Percentiles rank a stretch among this genome's conserved stretches.
These are phyloP conservation scores for Calonectria henricotiae DNA, from an alignment of 2,329 filamentous ascomycete genomes.

Conservation along the genomic window DNA sequence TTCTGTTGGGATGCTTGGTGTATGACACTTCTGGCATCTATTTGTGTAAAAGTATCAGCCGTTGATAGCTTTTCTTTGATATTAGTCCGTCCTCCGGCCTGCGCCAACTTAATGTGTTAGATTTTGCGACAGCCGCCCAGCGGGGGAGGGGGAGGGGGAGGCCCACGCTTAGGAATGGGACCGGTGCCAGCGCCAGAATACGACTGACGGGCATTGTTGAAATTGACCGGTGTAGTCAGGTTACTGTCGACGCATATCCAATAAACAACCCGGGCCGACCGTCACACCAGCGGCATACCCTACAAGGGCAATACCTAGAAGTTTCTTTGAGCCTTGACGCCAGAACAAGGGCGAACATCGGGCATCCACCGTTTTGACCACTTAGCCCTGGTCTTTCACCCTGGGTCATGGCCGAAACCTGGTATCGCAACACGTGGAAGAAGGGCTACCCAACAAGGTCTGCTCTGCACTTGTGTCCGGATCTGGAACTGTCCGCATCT, in stretches of 20 bases:
- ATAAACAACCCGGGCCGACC: slow-evolving; percentile 2
- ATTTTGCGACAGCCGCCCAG: neutral
- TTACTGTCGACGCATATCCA: neutral
- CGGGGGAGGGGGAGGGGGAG: neutral
- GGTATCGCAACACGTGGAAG: slow-evolving; percentile 38
- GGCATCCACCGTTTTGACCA: slow-evolving; percentile 35
- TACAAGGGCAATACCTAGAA: slow-evolving; percentile 3
- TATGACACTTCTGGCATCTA: neutral
- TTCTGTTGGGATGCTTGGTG: slow-evolving; percentile 6
- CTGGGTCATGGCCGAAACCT: slow-evolving; percentile 26
- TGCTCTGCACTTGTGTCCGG: slow-evolving; percentile 43
- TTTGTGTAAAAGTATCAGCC: neutral
- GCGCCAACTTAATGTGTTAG: neutral
- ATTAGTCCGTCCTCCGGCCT: neutral
- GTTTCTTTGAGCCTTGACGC: slow-evolving; percentile 19
- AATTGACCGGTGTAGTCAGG: neutral
- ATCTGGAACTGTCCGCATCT: slow-evolving; percentile 39
- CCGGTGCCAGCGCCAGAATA: neutral
- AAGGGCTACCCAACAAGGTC: slow-evolving; percentile 38
- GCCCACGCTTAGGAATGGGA: neutral
- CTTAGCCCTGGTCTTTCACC: slow-evolving; percentile 28
- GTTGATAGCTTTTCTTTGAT: neutral
- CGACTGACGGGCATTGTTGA: slow-evolving; percentile 7
- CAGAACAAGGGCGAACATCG: slow-evolving; percentile 16
- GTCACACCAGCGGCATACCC: neutral